phyloP scores from a whole-genome alignment of 768 basidiomycete genomes.

The Phylloporus sp. region DNA sequence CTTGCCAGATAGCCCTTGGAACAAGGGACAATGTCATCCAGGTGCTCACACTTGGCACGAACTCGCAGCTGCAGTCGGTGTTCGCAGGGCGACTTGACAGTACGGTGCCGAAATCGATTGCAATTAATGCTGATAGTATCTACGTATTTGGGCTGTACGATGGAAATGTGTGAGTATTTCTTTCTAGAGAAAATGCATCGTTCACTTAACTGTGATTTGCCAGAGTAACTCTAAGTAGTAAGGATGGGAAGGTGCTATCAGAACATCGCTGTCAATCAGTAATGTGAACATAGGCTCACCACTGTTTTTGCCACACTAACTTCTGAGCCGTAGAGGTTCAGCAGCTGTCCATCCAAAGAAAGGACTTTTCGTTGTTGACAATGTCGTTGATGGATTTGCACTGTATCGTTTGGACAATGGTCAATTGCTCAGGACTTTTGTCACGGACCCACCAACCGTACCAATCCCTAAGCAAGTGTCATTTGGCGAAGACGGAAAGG shows the following conservation, averaged over 20 bases:
- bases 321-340: background rate
- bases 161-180: slow-evolving; percentile 9
- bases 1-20: background rate
- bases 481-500: too few species aligned
- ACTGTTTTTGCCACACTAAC: background rate
- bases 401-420: too few species aligned
- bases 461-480: too few species aligned
- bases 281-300: background rate
- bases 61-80: slow-evolving; percentile 1
- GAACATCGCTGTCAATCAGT: background rate
- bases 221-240: background rate
- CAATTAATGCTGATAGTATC: background rate
- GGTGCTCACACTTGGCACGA: background rate
- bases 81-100: slow-evolving; percentile 3
- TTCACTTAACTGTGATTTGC: background rate
- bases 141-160: slow-evolving; percentile 7
- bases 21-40: slow-evolving; percentile 5
- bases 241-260: background rate
- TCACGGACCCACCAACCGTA: too few species aligned
- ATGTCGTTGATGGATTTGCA: too few species aligned
- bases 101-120: slow-evolving; percentile 5
- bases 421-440: too few species aligned
- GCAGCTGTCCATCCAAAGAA: background rate
- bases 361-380: too few species aligned
- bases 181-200: too few species aligned